Evolutionary conservation across 2,329 filamentous ascomycete genomes (phyloP), one percentile per base, ranked within the genome.

Genomic region (Aspergillus chevalieri): DNA sequence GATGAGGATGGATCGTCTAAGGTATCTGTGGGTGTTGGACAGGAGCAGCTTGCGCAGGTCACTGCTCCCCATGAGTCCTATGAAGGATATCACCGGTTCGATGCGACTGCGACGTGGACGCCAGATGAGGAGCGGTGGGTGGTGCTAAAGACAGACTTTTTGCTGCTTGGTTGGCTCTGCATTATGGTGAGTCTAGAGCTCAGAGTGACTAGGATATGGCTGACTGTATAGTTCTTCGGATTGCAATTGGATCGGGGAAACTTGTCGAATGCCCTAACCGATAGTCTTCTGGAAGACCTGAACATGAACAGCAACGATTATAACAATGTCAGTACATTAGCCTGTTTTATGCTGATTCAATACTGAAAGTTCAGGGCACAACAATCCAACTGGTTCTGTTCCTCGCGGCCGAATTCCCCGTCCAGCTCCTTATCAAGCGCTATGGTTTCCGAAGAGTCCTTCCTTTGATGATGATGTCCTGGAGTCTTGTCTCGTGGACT

Each of bases 401-500:
- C 43, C 50, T 63, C 1, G 50, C 57, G 2, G 72, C 74, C 1
- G 74, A 75, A 45, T 61, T 77, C 14, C 74, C 74, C 0, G 74
- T 72, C 0, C 73, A 76, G 43, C 65, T 76, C 6, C 67, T 76
- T 17, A 74, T 70, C 38, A 77, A 76, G 54, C 71, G 72, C 45
- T 58, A 72, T 7, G 73, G 74, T 0, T 73, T 74, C 2, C 69
- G 74, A 46, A 68, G 70, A 9, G 75, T 73, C 64, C 71, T 76
- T 6, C 73, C 72, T 1, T 63, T 65, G 38, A 67, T 74, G 61
- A 73, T 73, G 69, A 59, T 76, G 2, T 65, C 65, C 3, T 77
- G 75, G 74, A 71, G 68, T 53, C 48, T 75, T 1, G 72, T 76
- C 3, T 61, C 59, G 4, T 62, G 58, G 28, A 59, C 65, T 0